Base-by-base conservation (phyloP, 345 rosid species). In the Euphorbia lathyris region DNA sequence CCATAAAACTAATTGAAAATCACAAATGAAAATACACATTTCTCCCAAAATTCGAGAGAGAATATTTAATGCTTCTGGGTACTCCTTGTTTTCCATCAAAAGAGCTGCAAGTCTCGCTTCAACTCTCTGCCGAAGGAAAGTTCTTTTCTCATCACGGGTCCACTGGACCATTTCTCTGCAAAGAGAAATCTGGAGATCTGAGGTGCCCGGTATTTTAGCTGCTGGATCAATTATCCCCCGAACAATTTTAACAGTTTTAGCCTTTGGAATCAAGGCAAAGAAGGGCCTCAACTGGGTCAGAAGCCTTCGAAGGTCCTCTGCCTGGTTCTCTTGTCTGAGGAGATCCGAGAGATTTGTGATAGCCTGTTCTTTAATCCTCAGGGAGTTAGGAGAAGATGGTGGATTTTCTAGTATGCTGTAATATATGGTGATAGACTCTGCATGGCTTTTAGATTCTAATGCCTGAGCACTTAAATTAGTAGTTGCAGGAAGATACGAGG, bases 61-160 rank as follows among this genome's bases (percentile, higher is more conserved):
- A 40, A 95, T 85, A 25, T 72, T 82, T 71, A 92, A 76, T 32
- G 97, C 97, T 72, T 90, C 93, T n/a, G 88, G 73, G 69, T 88
- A 90, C 71, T 90, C 93, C 78, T 90, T 87, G 75, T 47, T 86
- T 77, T 92, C 98, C 96, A 92, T 88, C 47, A 95, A 81, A 78
- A 95, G 96, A 29, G 93, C 87, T 3, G 97, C 99, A 58, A 95
- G 92, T 85, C 91, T 90, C 17, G 99, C 93, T 68, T 92, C 99
- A 20, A 92, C 93, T 73, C 97, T 80, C 81, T 88, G 97, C 79
- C 98, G 80, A 17, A 95, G 90, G 82, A 95, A 95, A 38, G 96
- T 92, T 29, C 97, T 86, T 86, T 92, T 95, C 83, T 95, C 97
- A 1, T 83, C 88, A 27, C 93, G 92, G 17, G 97, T 90, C 97